phyloP scores from a whole-genome alignment of 495 filamentous ascomycete species.

The Neurospora sublineolata region DNA sequence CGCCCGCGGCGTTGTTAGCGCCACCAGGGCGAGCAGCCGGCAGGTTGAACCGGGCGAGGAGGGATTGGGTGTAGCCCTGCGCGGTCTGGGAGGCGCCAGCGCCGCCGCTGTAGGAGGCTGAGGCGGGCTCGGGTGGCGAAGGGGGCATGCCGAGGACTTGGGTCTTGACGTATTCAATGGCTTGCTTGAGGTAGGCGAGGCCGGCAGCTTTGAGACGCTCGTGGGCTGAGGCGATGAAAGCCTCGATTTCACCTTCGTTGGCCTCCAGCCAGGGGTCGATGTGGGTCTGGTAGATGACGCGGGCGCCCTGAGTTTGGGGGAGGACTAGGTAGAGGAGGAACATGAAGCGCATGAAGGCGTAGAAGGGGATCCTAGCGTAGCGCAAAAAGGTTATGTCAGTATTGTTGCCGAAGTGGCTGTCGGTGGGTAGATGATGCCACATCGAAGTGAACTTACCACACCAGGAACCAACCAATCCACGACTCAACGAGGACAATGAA shows the following conservation, averaged over 20 bases:
- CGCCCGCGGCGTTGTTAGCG: constrained; percentile 17
- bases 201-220: constrained; percentile 71
- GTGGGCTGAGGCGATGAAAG: constrained; percentile 71
- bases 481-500: constrained; percentile 73
- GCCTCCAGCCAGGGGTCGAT: constrained; percentile 79
- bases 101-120: constrained; percentile 22
- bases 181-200: constrained; percentile 67
- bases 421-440: neutral
- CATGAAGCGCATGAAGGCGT: constrained; percentile 77
- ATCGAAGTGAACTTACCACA: constrained; percentile 44
- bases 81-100: constrained; percentile 28
- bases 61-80: constrained; percentile 62
- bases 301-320: constrained; percentile 89
- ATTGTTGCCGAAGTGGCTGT: neutral
- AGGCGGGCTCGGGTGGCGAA: constrained; percentile 25
- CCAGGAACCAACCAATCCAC: constrained; percentile 73
- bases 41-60: constrained; percentile 77
- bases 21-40: constrained; percentile 39
- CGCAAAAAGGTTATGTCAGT: constrained; percentile 1
- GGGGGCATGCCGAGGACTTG: constrained; percentile 61
- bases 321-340: constrained; percentile 92
- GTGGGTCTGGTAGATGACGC: constrained; percentile 69
- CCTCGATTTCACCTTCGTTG: constrained; percentile 84
- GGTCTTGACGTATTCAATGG: constrained; percentile 62
- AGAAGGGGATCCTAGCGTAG: constrained; percentile 69